Evolutionary conservation across 2,329 filamentous ascomycete species (phyloP), one percentile per base, ranked within the genome.

Genomic region (Aspergillus sp.): DNA sequence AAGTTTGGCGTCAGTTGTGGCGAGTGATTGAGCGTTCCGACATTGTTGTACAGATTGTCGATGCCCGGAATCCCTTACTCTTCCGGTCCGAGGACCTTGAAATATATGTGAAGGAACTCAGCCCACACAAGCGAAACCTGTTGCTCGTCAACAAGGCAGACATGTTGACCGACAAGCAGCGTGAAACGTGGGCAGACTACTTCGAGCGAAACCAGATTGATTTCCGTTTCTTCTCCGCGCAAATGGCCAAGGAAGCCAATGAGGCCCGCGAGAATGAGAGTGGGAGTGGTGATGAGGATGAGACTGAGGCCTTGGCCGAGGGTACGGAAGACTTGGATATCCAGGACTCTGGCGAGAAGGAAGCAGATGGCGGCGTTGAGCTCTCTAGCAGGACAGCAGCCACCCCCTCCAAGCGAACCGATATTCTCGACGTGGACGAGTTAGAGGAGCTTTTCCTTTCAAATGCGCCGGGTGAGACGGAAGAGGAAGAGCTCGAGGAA

Each of bases 1-100:
- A 99, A 71, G 95, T 99, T 27, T 99, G 95, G 95, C 87, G 95
- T 72, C 95, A 99, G 76, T 73, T 99, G 67, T 99, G 95, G 95
- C 86, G 95, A 78, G 95, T 99, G 58, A 97, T 99, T 68, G 95
- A 99, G 80, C 84, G 95, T 60, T 97, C 92, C 15, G 95, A 99
- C 74, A 79, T 99, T 41, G 86, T 99, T 3, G 95, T 99, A 37
- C 95, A 99, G 80, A 99, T 99, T 79, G 95, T 99, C 54, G 95
- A 99, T 78, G 95, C 96, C 8, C 84, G 95, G 69, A 97, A 97
- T 74, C 95, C 95, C 2, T 80, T 99, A 17, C 83, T 98, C 66
- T 99, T 98, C 79, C 86, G 96, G 57, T 96, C 90, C 5, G 93
- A 96, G 66, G 95, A 99, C 79, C 77, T 99, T 60, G 95, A 98